Conservation (phyloP, 176 grass and related monocot species). For the Lolium multiflorum region DNA sequence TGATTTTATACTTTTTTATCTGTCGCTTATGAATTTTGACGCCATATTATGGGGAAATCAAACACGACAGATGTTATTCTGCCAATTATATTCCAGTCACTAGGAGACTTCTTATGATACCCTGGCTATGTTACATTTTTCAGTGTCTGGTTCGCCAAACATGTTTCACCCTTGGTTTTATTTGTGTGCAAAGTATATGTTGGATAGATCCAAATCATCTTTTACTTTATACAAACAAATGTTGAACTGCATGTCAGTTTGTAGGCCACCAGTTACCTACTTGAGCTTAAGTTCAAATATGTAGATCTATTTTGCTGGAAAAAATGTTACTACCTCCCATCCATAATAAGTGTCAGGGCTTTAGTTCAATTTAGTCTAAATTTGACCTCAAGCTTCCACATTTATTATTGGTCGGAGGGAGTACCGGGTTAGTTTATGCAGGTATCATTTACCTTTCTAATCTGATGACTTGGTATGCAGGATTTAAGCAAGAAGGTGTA, state of each 20-base stretch:
- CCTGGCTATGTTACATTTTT: conserved; percentile 23
- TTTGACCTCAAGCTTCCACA: too few relatives aligned
- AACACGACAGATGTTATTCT: not conserved
- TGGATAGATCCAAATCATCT: too few relatives aligned
- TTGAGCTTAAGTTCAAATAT: conserved; percentile 3
- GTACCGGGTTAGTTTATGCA: not conserved
- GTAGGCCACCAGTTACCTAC: not conserved
- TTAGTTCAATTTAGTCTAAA: too few relatives aligned
- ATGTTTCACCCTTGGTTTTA: conserved; percentile 9
- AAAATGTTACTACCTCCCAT: not conserved
- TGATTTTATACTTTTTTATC: too few relatives aligned
- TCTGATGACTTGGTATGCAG: conserved; percentile 43
- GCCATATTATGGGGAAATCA: not conserved
- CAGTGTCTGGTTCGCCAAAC: not conserved
- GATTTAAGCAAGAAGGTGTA: conserved; percentile 79
- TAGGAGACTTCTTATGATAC: not conserved
- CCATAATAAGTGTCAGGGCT: too few relatives aligned
- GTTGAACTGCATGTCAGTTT: too few relatives aligned
- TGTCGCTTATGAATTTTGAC: not conserved
- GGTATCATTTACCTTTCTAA: not conserved
- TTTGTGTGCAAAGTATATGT: too few relatives aligned
- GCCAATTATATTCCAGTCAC: not conserved
- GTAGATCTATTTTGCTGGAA: not conserved
- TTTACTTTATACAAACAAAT: too few relatives aligned
- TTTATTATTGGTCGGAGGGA: too few relatives aligned